Evolutionary conservation across 495 filamentous ascomycete genomes (phyloP).

Genomic region (Daldinia bambusicola): DNA sequence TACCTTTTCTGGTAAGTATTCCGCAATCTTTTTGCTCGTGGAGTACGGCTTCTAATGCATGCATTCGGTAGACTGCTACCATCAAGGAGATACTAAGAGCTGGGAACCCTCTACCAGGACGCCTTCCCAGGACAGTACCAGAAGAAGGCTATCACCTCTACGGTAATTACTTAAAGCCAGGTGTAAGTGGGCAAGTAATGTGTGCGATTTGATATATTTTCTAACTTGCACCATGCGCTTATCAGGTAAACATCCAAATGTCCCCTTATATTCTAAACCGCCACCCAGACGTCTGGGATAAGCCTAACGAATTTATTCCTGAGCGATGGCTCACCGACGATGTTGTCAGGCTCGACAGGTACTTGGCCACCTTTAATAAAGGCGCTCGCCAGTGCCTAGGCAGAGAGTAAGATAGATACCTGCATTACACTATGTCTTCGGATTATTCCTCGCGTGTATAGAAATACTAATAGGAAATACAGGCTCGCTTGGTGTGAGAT

Average conservation of each 20-base stretch:
- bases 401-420: conserved; percentile 12
- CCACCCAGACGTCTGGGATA: not conserved
- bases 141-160: conserved; percentile 5
- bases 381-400: conserved; percentile 7
- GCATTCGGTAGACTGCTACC: not conserved
- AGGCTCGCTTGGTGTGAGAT: conserved; percentile 14
- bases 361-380: conserved; percentile 6
- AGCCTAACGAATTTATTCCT: conserved; percentile 2
- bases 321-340: conserved; percentile 6
- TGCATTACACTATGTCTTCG: not conserved
- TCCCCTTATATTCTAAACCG: conserved; percentile 10
- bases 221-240: conserved; percentile 3
- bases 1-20: conserved; percentile 8
- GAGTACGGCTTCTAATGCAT: not conserved
- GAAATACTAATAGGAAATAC: not conserved
- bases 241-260: conserved; percentile 8
- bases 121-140: conserved; percentile 8
- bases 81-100: conserved; percentile 10
- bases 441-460: not conserved
- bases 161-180: conserved; percentile 3
- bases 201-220: not conserved
- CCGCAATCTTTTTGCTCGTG: not conserved
- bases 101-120: conserved; percentile 7
- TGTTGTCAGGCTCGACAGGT: conserved; percentile 2
- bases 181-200: not conserved